These are phyloP conservation scores for Trichoderma sp. DNA, from an alignment of 2,329 filamentous ascomycete genomes.

Conservation along the genomic window DNA sequence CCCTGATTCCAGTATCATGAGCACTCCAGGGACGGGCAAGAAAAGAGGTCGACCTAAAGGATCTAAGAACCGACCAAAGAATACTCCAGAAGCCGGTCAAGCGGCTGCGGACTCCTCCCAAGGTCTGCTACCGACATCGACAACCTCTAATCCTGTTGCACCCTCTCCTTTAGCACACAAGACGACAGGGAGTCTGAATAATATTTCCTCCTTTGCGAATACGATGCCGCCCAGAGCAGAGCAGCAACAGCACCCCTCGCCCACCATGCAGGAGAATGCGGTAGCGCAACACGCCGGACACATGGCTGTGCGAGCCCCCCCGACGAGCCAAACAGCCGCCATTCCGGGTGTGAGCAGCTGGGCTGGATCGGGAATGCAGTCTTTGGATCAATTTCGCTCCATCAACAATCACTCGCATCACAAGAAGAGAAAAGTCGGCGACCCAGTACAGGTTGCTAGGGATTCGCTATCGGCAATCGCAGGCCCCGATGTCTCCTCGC, in stretches of 20 bases:
- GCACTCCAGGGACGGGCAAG: slow-evolving; percentile 27
- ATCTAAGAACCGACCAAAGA: slow-evolving; percentile 43
- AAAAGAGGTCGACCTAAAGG: slow-evolving; percentile 45
- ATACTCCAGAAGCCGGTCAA: slow-evolving; percentile 20
- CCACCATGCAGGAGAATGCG: background rate
- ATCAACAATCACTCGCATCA: slow-evolving; percentile 3
- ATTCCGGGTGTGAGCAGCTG: background rate
- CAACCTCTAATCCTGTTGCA: background rate
- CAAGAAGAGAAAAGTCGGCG: slow-evolving; percentile 13
- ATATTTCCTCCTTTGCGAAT: slow-evolving; percentile 3
- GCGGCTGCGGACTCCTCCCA: background rate
- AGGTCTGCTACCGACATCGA: background rate
- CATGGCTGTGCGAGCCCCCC: background rate
- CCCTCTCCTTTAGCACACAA: slow-evolving; percentile 24
- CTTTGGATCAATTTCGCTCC: slow-evolving; percentile 3
- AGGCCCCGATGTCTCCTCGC: background rate
- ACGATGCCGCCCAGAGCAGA: slow-evolving; percentile 2
- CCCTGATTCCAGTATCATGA: slow-evolving; percentile 22
- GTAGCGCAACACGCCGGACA: background rate
- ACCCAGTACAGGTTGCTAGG: background rate
- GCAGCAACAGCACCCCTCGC: slow-evolving; percentile 5
- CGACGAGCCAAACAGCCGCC: background rate
- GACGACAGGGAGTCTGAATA: slow-evolving; percentile 3
- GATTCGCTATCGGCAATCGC: background rate
- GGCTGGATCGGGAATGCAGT: slow-evolving; percentile 10